A percentile compares a stretch with the other conserved stretches of the same genome.
Conservation (phyloP, 139 green algal genomes). For the Diplosphaera chodatii region DNA sequence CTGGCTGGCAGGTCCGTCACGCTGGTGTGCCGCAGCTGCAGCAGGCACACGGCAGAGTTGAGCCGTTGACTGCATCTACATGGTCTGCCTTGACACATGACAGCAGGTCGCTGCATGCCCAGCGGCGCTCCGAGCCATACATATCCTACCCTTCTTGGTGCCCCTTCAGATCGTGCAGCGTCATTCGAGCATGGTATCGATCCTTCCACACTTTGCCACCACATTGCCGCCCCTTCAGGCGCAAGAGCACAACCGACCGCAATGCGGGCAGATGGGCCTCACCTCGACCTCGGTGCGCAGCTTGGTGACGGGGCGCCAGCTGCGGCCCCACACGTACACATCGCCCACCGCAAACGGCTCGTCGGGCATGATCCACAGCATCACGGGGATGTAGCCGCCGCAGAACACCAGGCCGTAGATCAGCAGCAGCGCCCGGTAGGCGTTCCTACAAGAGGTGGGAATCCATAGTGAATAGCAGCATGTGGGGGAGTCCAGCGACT, state of each 20-base stretch:
- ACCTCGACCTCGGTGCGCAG: background rate
- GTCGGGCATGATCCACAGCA: slow-evolving; percentile 55
- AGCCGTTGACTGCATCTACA: no score
- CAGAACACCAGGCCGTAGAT: slow-evolving; percentile 32
- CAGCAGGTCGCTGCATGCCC: no score
- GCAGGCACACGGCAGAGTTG: no score
- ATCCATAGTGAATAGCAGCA: no score
- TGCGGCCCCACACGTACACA: slow-evolving; percentile 9
- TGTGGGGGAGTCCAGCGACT: no score
- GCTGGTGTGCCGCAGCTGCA: background rate
- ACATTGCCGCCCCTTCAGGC: no score
- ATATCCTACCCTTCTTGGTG: no score
- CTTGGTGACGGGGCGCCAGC: background rate
- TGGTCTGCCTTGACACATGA: background rate
- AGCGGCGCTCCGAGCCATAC: no score
- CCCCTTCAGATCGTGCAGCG: no score
- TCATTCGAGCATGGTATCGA: no score
- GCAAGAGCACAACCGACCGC: no score
- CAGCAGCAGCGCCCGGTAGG: slow-evolving; percentile 30
- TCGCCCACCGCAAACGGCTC: slow-evolving; percentile 37
- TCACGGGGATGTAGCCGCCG: slow-evolving; percentile 38
- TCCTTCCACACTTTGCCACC: no score
- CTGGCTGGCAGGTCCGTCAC: background rate
- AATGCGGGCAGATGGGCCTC: background rate
- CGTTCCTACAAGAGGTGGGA: slow-evolving; percentile 16